A percentile compares a stretch with the other conserved stretches of the same genome.
These are phyloP conservation scores for Leccinum obscurum DNA, from an alignment of 768 basidiomycete species.

Conservation along the genomic window DNA sequence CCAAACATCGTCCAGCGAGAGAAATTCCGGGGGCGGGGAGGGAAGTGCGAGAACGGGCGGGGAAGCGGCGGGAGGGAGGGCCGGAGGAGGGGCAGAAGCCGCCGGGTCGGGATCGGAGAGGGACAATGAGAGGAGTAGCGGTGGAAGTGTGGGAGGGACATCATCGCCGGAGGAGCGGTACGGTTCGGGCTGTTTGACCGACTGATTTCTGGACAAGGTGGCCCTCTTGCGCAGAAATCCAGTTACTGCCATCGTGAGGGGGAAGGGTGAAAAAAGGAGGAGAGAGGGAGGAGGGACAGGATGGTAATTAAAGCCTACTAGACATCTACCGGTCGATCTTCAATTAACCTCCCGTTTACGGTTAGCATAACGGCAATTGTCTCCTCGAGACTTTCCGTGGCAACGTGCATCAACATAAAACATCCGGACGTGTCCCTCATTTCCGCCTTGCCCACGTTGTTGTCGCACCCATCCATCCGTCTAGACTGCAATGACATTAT, in stretches of 20 bases:
- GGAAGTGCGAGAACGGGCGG: constrained; percentile 9
- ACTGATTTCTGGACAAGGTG: constrained; percentile 21
- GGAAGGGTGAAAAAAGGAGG: background rate
- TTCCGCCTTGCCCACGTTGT: constrained; percentile 20
- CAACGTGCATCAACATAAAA: background rate
- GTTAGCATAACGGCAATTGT: constrained; percentile 9
- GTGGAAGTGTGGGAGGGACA: constrained; percentile 36
- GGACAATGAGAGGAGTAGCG: constrained; percentile 43
- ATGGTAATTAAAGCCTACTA: background rate
- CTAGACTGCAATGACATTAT: background rate
- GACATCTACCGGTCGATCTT: constrained; percentile 22
- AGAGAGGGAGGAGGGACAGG: background rate
- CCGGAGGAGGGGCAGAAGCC: background rate
- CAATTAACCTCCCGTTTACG: constrained; percentile 17
- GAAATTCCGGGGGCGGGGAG: background rate
- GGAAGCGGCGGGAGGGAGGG: constrained; percentile 19
- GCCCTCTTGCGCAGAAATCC: constrained; percentile 57
- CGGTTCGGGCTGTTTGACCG: background rate
- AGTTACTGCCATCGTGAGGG: constrained; percentile 39
- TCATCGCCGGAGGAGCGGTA: constrained; percentile 14
- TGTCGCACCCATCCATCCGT: constrained; percentile 11
- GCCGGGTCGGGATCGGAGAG: constrained; percentile 29
- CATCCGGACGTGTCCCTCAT: constrained; percentile 8
- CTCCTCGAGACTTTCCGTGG: constrained; percentile 13
- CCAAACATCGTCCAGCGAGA: constrained; percentile 16